Evolutionary conservation across 371 early-diverging fungal species (phyloP).

Genomic region (Conidiobolus incongruus): DNA sequence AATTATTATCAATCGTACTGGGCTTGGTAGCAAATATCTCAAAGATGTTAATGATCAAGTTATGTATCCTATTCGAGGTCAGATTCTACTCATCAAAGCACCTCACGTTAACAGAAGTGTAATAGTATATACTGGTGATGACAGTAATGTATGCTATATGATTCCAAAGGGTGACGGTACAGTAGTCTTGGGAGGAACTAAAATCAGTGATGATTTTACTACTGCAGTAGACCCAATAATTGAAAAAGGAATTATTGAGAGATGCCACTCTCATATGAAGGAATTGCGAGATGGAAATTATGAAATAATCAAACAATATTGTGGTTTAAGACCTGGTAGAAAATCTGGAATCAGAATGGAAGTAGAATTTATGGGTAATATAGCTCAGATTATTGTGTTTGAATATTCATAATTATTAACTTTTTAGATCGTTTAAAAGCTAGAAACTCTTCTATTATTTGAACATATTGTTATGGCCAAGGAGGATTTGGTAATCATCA

Average conservation of each 20-base stretch:
- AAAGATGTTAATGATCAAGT: slow-evolving; percentile 41
- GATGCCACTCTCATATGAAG: slow-evolving; percentile 18
- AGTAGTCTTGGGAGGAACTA: slow-evolving; percentile 52
- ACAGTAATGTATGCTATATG: slow-evolving; percentile 28
- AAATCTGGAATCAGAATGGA: slow-evolving; percentile 44
- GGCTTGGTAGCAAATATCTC: slow-evolving; percentile 28
- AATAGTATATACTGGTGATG: slow-evolving; percentile 3
- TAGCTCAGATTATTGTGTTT: too few relatives aligned
- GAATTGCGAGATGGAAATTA: slow-evolving; percentile 17
- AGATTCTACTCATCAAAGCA: slow-evolving; percentile 36
- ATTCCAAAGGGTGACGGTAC: slow-evolving; percentile 59
- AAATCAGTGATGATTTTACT: not conserved
- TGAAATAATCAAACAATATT: slow-evolving; percentile 31
- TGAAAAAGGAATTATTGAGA: slow-evolving; percentile 18
- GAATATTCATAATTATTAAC: slow-evolving; percentile 5
- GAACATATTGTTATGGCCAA: slow-evolving; percentile 63
- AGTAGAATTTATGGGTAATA: slow-evolving; percentile 24
- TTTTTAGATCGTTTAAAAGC: not conserved
- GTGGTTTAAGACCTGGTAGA: slow-evolving; percentile 53
- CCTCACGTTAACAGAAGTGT: slow-evolving; percentile 15
- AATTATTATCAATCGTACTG: slow-evolving; percentile 54
- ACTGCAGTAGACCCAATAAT: slow-evolving; percentile 9
- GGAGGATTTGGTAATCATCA: slow-evolving; percentile 47
- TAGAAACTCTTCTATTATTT: slow-evolving; percentile 15
- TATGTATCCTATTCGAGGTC: slow-evolving; percentile 48